A percentile compares a stretch with the other conserved stretches of the same genome.
These are phyloP conservation scores for Hypoxylon sp. DNA, from an alignment of 2,329 filamentous ascomycete genomes.

Conservation along the genomic window DNA sequence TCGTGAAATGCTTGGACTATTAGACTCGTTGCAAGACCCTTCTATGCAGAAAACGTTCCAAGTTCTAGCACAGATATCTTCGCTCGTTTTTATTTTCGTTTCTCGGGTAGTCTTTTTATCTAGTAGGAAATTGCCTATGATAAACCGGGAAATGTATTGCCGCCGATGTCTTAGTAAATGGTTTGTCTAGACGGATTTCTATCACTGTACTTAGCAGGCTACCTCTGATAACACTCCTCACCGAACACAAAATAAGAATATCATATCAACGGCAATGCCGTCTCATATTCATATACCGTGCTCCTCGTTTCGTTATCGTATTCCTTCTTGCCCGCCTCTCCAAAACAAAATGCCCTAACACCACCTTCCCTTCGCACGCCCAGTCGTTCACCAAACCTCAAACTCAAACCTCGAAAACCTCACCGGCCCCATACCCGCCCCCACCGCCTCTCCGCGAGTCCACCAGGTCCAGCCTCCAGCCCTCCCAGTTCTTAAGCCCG, in stretches of 20 bases:
- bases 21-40: too few relatives aligned
- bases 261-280: neutral
- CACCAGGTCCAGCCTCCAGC: slow-evolving; percentile 74
- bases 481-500: slow-evolving; percentile 73
- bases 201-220: too few relatives aligned
- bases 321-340: neutral
- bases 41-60: too few relatives aligned
- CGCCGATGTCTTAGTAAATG: too few relatives aligned
- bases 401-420: slow-evolving; percentile 73
- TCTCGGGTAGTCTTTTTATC: too few relatives aligned
- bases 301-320: neutral
- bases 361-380: neutral
- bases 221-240: neutral
- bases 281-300: neutral
- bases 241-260: neutral
- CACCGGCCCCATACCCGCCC: slow-evolving; percentile 67
- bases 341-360: neutral
- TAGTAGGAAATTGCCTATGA: too few relatives aligned
- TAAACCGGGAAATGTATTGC: neutral
- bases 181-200: too few relatives aligned
- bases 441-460: slow-evolving; percentile 68
- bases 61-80: too few relatives aligned
- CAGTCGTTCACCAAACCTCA: neutral
- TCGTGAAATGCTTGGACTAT: too few relatives aligned
- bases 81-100: too few relatives aligned